A percentile compares a stretch with the other conserved stretches of the same genome.
These are phyloP conservation scores for Puccinia hordei DNA, from an alignment of 1,284 basidiomycete genomes.

Conservation along the genomic window DNA sequence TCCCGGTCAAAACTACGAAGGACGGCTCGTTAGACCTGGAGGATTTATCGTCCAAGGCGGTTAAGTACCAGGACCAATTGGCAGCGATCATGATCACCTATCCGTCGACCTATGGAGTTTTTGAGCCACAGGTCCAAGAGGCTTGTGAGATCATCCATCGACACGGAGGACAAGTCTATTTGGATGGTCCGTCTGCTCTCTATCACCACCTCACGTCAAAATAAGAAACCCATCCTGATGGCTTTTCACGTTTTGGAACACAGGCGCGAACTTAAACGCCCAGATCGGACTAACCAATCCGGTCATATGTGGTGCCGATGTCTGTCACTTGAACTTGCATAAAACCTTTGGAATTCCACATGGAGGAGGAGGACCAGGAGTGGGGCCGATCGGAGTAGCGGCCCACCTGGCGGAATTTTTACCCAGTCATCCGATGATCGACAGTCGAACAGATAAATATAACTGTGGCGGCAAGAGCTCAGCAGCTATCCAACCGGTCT, in stretches of 20 bases:
- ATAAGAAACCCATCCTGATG: too few relatives aligned
- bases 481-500: slow-evolving; percentile 80
- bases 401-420: slow-evolving; percentile 92
- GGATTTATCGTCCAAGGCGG: slow-evolving; percentile 83
- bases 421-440: slow-evolving; percentile 80
- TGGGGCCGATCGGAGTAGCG: slow-evolving; percentile 93
- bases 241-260: background rate
- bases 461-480: background rate
- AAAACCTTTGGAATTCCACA: slow-evolving; percentile 97
- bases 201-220: background rate
- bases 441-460: slow-evolving; percentile 66
- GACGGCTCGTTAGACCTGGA: slow-evolving; percentile 87
- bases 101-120: slow-evolving; percentile 95
- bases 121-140: slow-evolving; percentile 84
- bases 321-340: slow-evolving; percentile 96
- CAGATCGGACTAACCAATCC: slow-evolving; percentile 94
- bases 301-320: slow-evolving; percentile 92
- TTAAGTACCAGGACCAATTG: slow-evolving; percentile 84
- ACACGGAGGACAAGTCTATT: slow-evolving; percentile 93
- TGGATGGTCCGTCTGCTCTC: slow-evolving; percentile 69
- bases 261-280: slow-evolving; percentile 88
- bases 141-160: slow-evolving; percentile 92
- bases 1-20: slow-evolving; percentile 81
- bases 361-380: slow-evolving; percentile 94
- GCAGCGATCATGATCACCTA: slow-evolving; percentile 98